phyloP scores from a whole-genome alignment of 345 rosid species.

The Viola odorata region DNA sequence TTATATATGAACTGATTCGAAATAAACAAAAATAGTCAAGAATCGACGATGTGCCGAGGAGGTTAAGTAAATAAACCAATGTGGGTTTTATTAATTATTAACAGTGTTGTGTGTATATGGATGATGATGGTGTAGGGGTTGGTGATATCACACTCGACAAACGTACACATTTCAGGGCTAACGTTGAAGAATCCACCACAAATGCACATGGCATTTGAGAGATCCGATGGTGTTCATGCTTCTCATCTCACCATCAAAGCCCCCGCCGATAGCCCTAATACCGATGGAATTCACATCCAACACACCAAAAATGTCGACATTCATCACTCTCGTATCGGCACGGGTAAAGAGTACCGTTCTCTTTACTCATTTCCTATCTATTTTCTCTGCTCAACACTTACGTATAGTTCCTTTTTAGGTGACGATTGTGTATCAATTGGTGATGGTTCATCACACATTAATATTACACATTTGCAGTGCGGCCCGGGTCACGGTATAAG shows the following conservation, averaged over 20 bases:
- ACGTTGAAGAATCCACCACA: conserved; percentile 39
- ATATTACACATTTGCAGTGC: conserved; percentile 27
- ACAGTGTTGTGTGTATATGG: too few species aligned
- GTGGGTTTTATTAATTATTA: background rate
- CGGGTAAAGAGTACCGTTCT: conserved; percentile 21
- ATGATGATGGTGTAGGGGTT: too few species aligned
- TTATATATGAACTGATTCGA: background rate
- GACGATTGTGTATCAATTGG: conserved; percentile 58
- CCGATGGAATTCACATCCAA: conserved; percentile 55
- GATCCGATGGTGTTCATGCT: conserved; percentile 16
- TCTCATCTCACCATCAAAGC: conserved; percentile 32
- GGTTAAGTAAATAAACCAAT: background rate
- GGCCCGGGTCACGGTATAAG: conserved; percentile 65
- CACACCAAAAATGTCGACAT: conserved; percentile 25
- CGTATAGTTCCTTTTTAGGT: conserved; percentile 22
- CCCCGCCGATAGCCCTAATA: conserved; percentile 44
- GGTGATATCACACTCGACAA: conserved; percentile 21
- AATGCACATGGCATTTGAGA: conserved; percentile 37
- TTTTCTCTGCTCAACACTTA: background rate
- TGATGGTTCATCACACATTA: conserved; percentile 27
- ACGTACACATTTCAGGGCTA: conserved; percentile 28
- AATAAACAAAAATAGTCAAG: too few species aligned
- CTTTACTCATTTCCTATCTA: background rate
- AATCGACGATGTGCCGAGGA: too few species aligned
- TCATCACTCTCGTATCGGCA: conserved; percentile 17